These are phyloP conservation scores for Sarocladium brachiariae DNA, from an alignment of 2,329 filamentous ascomycete species.

Conservation along the genomic window DNA sequence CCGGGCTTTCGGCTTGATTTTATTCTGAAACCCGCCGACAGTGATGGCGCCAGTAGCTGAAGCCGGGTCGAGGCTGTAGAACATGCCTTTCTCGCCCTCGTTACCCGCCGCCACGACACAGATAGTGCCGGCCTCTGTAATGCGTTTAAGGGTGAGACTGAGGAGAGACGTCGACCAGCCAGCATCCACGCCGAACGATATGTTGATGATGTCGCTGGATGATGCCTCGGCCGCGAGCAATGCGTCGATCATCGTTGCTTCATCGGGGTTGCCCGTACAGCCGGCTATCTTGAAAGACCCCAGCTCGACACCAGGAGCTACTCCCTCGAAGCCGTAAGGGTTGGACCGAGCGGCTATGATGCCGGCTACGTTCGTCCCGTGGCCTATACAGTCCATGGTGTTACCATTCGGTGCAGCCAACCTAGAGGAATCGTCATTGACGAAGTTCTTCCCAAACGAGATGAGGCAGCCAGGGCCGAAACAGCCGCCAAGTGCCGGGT, in stretches of 20 bases:
- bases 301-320: constrained; percentile 47
- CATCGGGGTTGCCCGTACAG: constrained; percentile 40
- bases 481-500: constrained; percentile 51
- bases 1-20: constrained; percentile 35
- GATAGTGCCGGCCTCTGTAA: constrained; percentile 45
- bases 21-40: constrained; percentile 37
- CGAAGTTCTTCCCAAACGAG: constrained; percentile 42
- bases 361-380: constrained; percentile 35
- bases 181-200: constrained; percentile 42
- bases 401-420: constrained; percentile 37
- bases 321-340: constrained; percentile 48
- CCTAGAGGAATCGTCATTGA: constrained; percentile 44
- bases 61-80: constrained; percentile 47
- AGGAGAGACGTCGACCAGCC: constrained; percentile 47
- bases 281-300: constrained; percentile 52
- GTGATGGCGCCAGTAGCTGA: constrained; percentile 25
- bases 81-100: constrained; percentile 37
- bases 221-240: constrained; percentile 54
- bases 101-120: constrained; percentile 48
- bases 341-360: constrained; percentile 54
- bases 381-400: constrained; percentile 47
- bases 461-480: constrained; percentile 49
- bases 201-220: constrained; percentile 50
- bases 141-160: constrained; percentile 43
- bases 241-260: constrained; percentile 52